Conservation (phyloP, 192 early-diverging fungal genomes). For the Kickxella alabastrina region DNA sequence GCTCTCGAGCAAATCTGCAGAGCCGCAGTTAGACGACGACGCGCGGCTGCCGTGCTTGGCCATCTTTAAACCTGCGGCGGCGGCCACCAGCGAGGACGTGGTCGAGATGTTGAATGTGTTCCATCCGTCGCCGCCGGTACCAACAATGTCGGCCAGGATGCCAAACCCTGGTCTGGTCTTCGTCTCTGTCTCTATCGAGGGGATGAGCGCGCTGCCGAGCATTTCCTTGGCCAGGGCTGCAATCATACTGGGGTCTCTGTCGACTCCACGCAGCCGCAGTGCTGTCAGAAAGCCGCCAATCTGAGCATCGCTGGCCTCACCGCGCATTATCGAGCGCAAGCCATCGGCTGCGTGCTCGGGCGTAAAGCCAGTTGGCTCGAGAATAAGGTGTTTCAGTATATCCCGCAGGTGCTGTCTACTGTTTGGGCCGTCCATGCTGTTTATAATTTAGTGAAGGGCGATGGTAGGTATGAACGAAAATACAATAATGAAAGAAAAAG, state of each 20-base stretch:
- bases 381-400: conserved; percentile 63
- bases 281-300: conserved; percentile 79
- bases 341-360: conserved; percentile 55
- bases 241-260: conserved; percentile 69
- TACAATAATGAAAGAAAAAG: not conserved
- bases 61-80: conserved; percentile 84
- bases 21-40: conserved; percentile 83
- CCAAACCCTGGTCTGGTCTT: conserved; percentile 27
- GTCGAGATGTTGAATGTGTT: conserved; percentile 96
- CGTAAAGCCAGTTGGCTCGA: conserved; percentile 58
- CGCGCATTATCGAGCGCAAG: conserved; percentile 69
- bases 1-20: conserved; percentile 87
- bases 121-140: conserved; percentile 94
- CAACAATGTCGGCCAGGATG: conserved; percentile 81
- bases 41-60: conserved; percentile 96
- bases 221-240: conserved; percentile 75
- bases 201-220: conserved; percentile 62
- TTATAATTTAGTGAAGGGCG: too few species aligned
- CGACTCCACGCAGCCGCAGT: conserved; percentile 65
- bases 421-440: not conserved
- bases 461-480: too few species aligned
- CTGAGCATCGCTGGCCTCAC: conserved; percentile 72
- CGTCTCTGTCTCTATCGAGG: conserved; percentile 52
- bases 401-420: conserved; percentile 29
- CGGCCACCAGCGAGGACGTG: conserved; percentile 82